Evolutionary conservation across 768 basidiomycete genomes (phyloP), one percentile per base, ranked within the genome.

Genomic region (Amanita pallidorosea): DNA sequence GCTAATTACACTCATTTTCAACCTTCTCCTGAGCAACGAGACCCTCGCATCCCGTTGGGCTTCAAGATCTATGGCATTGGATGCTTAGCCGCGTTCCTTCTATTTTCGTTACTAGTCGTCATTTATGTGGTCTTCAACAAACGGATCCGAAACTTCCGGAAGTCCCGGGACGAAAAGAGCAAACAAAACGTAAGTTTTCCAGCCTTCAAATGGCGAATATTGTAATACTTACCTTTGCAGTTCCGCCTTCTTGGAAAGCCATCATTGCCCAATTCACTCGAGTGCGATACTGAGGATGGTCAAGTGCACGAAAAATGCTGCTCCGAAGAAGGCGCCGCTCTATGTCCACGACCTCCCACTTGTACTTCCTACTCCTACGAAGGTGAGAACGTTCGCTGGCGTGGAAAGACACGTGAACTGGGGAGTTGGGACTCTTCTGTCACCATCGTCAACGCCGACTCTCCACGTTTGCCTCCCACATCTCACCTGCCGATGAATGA

Each of bases 1-100:
- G 42, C 27, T 23, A 45, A 51, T 36, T 44, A 51, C 50, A 44
- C 50, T 35, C 50, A 51, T 51, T 51, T 44, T 11, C 50, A 45
- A 7, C 50, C 50, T 20, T 45, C 42, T 23, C 17, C 31, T 7
- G 50, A 51, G 33, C 50, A 51, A 18, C 50, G 23, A 18, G 42
- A 51, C 20, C 50, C 50, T 5, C 33, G 29, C n/a, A 22, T 51
- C 11, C 50, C 50, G 12, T 17, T 51, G 34, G 42, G 42, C 13
- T 51, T 51, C 49, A 51, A 44, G 29, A 44, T 51, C 4, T 45
- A 51, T 23, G 50, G 50, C 12, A 36, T 51, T 25, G 50, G 50
- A 22, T 51, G 50, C 35, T 20, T 51, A 5, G 33, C 31, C 5
- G 34, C 34, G 1, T 51, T 51, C 15, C 23, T 51, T 23, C 5